Evolutionary conservation across 2,329 filamentous ascomycete genomes (phyloP), one percentile per base, ranked within the genome.

Genomic region (Microcyclospora tardicrescens): DNA sequence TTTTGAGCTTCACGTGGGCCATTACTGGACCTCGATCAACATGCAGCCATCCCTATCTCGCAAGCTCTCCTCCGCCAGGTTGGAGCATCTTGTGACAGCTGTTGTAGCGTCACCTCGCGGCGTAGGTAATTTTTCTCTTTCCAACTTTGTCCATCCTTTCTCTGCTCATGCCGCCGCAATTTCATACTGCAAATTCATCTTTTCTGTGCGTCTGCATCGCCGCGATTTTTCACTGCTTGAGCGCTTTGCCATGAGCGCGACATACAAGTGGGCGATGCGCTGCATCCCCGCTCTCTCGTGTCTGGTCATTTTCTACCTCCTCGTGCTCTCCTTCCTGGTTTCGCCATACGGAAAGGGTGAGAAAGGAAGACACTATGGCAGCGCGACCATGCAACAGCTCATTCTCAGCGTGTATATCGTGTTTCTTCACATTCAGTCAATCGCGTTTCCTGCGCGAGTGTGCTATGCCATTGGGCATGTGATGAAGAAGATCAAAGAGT

Each of bases 341-440:
- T 39, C 44, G 3, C 54, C 54, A 2, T 51, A 49, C 33, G 53
- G 52, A 28, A 47, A 47, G 35, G 45, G 45, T 28, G 44, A 48
- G 24, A 36, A 43, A 34, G 48, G 50, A 16, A 35, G 41, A 24
- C 49, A 48, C 39, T 38, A 50, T 47, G 54, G 52, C 36, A 41
- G 47, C 31, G 48, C 53, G 11, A 55, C 54, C 6, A 36, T 45
- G 19, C 47, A 49, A 33, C 54, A 57, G 42, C 43, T 53, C 33
- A 43, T 52, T 32, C 49, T 56, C 39, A 49, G 46, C 38, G 42
- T 74, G 51, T 84, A 82, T 59, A 75, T 72, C 37, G 62, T 82
- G 13, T 55, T 79, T 28, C 71, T 82, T 40, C 79, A 84, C 56
- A 41, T 75, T 38, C 63, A 81, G 38, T 76, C 80, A 49, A 72